Evolutionary conservation across 805 yeast genomes (phyloP), one percentile per base, ranked within the genome.

Genomic region (Ogataea haglerorum): DNA sequence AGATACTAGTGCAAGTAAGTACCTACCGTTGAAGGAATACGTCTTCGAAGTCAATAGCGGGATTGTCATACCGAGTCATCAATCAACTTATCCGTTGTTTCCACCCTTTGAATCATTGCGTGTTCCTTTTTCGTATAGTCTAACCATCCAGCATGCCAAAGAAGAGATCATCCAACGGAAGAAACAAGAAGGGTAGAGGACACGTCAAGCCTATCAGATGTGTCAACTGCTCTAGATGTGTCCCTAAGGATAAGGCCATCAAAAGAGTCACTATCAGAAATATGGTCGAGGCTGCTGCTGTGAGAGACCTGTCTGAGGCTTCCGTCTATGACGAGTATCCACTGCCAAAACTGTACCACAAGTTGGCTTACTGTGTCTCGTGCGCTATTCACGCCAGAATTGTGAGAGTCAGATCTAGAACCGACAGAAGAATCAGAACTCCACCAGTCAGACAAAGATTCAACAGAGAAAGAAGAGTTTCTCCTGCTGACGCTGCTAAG

Each of bases 121-220:
- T 35, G 12, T 18, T 18, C 32, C 38, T 21, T 26, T 10, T 24
- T 4, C 12, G 10, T 14, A 10, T n/a, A n/a, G 22, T 26, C 42
- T 38, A 38, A 38, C 42, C 25, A 27, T 27, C 22, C 73, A 82
- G 73, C 58, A 93, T 93, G 99, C 98, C 99, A 77, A 93, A 93
- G 88, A 93, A 93, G 98, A 91, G 99, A 90, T 89, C 98, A 76
- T 89, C 97, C 93, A 89, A 90, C 97, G 99, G 99, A 84, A 91
- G 99, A 83, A 93, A 93, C 95, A 93, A 93, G 95, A 90, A 89
- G 81, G 98, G 98, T 73, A 93, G 99, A 88, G 99, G 99, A 73
- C 98, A 93, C 96, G 96, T 87, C 76, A 87, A 86, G 77, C 95
- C 96, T 72, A 97, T 91, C 69, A 90, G 99, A 85, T 93, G 99